Evolutionary conservation across 345 rosid genomes (phyloP).

Genomic region (Moricandia moricandioides): DNA sequence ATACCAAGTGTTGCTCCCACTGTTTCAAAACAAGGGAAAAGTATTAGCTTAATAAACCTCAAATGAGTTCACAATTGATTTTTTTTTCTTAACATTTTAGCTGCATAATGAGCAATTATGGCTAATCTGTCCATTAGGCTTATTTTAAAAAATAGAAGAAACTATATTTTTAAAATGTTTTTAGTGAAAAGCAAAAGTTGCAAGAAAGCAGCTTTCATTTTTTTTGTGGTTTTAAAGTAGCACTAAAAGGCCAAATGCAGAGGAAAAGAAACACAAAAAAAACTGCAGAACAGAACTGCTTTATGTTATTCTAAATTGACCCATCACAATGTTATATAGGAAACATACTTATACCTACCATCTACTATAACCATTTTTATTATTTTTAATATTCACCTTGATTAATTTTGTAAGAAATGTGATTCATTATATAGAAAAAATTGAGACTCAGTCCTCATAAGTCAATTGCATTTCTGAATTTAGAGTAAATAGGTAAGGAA

Average conservation of each 20-base stretch:
- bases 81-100: neutral
- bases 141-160: neutral
- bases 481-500: neutral
- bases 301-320: slow-evolving; percentile 11
- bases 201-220: neutral
- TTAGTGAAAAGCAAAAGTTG: neutral
- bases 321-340: neutral
- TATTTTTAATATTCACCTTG: neutral
- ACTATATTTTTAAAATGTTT: neutral
- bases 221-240: slow-evolving; percentile 4
- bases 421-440: neutral
- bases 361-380: neutral
- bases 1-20: slow-evolving; percentile 77
- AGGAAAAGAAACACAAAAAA: neutral
- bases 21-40: slow-evolving; percentile 38
- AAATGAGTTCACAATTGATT: neutral
- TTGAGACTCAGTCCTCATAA: neutral
- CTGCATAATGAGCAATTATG: neutral
- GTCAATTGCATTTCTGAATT: neutral
- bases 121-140: neutral
- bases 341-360: neutral
- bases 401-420: no score
- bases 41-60: neutral
- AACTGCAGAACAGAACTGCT: neutral
- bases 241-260: slow-evolving; percentile 6